Percentiles rank a stretch among this genome's conserved stretches.
phyloP scores from a whole-genome alignment of 345 rosid species.

The Gossypium turneri region DNA sequence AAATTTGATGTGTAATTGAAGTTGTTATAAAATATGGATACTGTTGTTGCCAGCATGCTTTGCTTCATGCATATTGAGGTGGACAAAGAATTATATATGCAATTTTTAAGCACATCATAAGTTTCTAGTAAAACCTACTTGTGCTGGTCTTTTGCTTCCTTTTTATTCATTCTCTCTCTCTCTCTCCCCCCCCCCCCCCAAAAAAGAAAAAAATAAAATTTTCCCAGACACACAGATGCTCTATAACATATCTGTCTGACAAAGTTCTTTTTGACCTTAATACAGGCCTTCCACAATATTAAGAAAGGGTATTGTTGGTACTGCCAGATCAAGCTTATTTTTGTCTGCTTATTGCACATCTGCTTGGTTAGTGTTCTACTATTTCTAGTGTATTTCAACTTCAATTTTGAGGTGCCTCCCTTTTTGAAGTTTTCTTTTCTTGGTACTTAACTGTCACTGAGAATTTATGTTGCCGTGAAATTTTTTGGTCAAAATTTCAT shows the following conservation, averaged over 20 bases:
- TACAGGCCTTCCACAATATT: constrained; percentile 69
- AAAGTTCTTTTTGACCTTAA: constrained; percentile 17
- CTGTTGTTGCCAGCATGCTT: constrained; percentile 10
- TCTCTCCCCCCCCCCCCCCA: background rate
- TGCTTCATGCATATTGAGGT: background rate
- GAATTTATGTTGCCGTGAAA: background rate
- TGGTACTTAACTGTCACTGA: background rate
- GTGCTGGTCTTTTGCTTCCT: background rate
- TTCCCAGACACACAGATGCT: background rate
- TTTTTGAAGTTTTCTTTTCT: background rate
- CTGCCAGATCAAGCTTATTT: constrained; percentile 92
- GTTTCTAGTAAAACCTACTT: background rate
- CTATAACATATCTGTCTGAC: constrained; percentile 12
- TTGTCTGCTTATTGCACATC: constrained; percentile 82
- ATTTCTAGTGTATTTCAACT: constrained; percentile 4
- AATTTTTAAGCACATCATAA: constrained; percentile 3
- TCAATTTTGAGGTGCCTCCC: background rate
- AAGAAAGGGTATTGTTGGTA: constrained; percentile 80
- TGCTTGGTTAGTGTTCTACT: constrained; percentile 61
- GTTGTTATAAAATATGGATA: background rate
- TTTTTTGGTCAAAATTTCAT: too few species aligned
- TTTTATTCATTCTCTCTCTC: background rate
- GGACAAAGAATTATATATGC: background rate
- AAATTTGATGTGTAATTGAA: background rate
- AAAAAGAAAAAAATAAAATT: too few species aligned